Percentiles rank a stretch among this genome's conserved stretches.
Conservation (phyloP, 306 rosid species). For the Adenanthera pavonina region DNA sequence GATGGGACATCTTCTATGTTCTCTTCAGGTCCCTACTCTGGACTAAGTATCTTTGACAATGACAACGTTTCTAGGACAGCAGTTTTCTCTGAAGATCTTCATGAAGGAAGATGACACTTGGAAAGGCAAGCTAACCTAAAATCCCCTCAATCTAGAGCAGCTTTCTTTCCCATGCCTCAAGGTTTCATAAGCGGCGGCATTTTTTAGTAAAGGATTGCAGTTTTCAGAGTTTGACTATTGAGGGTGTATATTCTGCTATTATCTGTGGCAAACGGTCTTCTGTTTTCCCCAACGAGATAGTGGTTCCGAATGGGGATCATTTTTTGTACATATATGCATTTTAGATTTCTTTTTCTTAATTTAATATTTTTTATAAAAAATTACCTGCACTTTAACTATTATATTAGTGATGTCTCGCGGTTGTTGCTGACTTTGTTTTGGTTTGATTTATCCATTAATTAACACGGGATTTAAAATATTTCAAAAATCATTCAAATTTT, state of each 20-base stretch:
- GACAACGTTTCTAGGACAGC: constrained; percentile 81
- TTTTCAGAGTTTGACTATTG: constrained; percentile 41
- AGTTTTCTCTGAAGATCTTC: constrained; percentile 97
- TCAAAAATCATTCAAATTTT: no score
- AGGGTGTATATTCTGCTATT: constrained; percentile 26
- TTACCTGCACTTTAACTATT: background rate
- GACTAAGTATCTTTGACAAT: constrained; percentile 77
- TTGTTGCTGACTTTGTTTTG: background rate
- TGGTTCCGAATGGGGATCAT: constrained; percentile 48
- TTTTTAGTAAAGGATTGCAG: constrained; percentile 41
- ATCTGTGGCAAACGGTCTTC: constrained; percentile 38
- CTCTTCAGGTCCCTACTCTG: constrained; percentile 97
- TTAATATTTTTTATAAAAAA: background rate
- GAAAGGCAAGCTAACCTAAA: constrained; percentile 13
- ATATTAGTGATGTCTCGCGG: background rate
- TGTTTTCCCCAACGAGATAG: constrained; percentile 43
- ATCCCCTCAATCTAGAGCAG: constrained; percentile 29
- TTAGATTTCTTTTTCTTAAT: constrained; percentile 34
- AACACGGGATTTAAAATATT: no score
- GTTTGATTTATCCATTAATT: background rate
- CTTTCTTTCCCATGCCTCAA: constrained; percentile 34
- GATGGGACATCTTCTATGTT: constrained; percentile 94
- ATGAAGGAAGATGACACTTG: constrained; percentile 81
- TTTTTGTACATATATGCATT: constrained; percentile 60
- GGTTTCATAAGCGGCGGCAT: constrained; percentile 30